Evolutionary conservation across 2,329 filamentous ascomycete species (phyloP).

Genomic region (Apiospora aurea): DNA sequence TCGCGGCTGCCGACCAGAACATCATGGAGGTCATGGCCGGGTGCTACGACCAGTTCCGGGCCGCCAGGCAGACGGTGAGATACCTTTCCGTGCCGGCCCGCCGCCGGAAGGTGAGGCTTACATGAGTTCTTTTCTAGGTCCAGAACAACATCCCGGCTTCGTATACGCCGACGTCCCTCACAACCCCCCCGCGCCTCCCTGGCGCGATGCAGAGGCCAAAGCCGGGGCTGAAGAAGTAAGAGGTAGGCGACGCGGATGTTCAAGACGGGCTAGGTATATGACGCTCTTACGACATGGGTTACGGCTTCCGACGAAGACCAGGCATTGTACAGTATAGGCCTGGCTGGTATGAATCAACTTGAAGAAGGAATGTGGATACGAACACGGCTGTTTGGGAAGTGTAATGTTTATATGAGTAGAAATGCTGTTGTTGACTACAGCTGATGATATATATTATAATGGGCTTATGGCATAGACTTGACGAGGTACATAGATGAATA

Average conservation of each 20-base stretch:
- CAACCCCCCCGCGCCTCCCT: background rate
- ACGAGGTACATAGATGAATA: background rate
- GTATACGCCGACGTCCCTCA: constrained; percentile 40
- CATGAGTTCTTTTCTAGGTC: constrained; percentile 36
- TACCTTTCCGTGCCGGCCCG: background rate
- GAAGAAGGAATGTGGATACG: background rate
- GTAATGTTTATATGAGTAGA: background rate
- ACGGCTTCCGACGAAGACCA: background rate
- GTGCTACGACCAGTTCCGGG: constrained; percentile 54
- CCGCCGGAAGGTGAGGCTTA: background rate
- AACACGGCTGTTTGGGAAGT: background rate
- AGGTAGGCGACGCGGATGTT: background rate
- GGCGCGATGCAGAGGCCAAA: background rate
- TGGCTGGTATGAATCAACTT: background rate
- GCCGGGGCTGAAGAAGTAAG: background rate
- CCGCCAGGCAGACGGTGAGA: constrained; percentile 49
- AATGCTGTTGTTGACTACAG: background rate
- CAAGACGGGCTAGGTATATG: background rate
- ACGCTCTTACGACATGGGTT: background rate
- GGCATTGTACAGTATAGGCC: background rate
- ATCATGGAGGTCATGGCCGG: constrained; percentile 55
- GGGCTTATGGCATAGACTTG: background rate
- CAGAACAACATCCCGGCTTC: constrained; percentile 54
- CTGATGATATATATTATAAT: background rate
- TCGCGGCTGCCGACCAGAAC: constrained; percentile 50